Percentiles rank a stretch among this genome's conserved stretches.
Conservation (phyloP, 306 rosid species). For the Malus sylvestris region DNA sequence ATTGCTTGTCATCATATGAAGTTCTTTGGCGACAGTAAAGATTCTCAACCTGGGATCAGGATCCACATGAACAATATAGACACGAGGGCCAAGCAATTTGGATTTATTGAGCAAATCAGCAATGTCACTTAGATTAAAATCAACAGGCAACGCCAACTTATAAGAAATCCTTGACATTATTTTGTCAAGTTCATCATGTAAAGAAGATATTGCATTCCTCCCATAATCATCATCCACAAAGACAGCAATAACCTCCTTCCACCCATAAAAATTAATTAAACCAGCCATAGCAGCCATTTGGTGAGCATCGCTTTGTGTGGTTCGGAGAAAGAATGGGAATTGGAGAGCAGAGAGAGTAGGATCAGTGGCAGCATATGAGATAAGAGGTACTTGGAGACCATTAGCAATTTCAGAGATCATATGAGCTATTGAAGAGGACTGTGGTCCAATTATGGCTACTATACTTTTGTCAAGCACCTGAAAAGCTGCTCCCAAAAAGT, state of each 20-base stretch:
- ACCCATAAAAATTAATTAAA: constrained; percentile 55
- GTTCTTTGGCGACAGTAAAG: constrained; percentile 53
- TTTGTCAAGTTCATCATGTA: constrained; percentile 63
- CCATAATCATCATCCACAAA: constrained; percentile 82
- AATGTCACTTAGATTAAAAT: constrained; percentile 41
- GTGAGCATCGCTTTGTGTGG: constrained; percentile 54
- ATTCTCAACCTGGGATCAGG: constrained; percentile 66
- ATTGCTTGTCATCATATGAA: constrained; percentile 63
- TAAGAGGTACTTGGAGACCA: constrained; percentile 77
- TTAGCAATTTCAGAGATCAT: constrained; percentile 69
- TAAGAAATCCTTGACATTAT: constrained; percentile 43
- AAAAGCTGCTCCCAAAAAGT: constrained; percentile 47
- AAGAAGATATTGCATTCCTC: constrained; percentile 69
- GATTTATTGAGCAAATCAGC: constrained; percentile 51
- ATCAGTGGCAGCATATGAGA: constrained; percentile 91
- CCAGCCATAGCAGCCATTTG: constrained; percentile 87
- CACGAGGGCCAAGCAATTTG: constrained; percentile 64
- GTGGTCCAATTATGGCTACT: constrained; percentile 80
- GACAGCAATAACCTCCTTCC: constrained; percentile 78
- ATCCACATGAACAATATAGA: constrained; percentile 73
- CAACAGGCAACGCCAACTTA: constrained; percentile 55
- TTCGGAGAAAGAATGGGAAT: constrained; percentile 76
- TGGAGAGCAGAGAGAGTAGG: constrained; percentile 86
- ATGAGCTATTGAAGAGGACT: constrained; percentile 76
- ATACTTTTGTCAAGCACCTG: constrained; percentile 65